These are phyloP conservation scores for Paraurostyla sp. DNA, from an alignment of 73 alveolate species.

Conservation along the genomic window DNA sequence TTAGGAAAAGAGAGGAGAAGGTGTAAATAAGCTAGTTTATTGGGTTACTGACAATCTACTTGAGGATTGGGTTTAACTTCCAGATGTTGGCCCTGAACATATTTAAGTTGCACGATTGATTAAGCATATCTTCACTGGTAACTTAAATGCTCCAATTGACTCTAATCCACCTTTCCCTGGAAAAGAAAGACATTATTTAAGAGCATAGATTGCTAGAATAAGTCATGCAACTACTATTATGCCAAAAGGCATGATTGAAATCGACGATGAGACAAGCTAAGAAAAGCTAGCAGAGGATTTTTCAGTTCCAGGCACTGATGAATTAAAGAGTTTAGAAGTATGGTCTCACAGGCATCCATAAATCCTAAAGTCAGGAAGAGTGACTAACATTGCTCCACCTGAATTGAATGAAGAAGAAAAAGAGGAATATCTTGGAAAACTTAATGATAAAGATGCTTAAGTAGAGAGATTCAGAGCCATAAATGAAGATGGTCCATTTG, in stretches of 20 bases:
- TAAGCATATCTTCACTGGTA: slow-evolving; percentile 95
- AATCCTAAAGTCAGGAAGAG: slow-evolving; percentile 87
- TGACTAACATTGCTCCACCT: slow-evolving; percentile 78
- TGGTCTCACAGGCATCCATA: slow-evolving; percentile 91
- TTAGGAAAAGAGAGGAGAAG: slow-evolving; percentile 93
- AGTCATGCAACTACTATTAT: slow-evolving; percentile 87
- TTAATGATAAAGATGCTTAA: slow-evolving; percentile 75
- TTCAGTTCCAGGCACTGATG: slow-evolving; percentile 78
- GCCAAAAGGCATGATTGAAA: slow-evolving; percentile 87
- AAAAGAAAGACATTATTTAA: slow-evolving; percentile 90
- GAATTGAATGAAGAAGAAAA: slow-evolving; percentile 80
- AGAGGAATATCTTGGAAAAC: slow-evolving; percentile 79
- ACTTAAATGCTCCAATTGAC: slow-evolving; percentile 87
- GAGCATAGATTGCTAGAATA: slow-evolving; percentile 95
- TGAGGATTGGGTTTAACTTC: slow-evolving; percentile 97
- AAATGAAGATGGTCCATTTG: slow-evolving; percentile 68
- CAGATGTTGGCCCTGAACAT: slow-evolving; percentile 93
- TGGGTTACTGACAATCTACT: slow-evolving; percentile 92
- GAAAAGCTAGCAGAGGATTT: slow-evolving; percentile 85
- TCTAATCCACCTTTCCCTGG: slow-evolving; percentile 98
- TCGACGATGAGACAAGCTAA: slow-evolving; percentile 82
- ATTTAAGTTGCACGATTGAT: slow-evolving; percentile 85
- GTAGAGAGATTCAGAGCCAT: slow-evolving; percentile 78
- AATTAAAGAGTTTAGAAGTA: slow-evolving; percentile 78
- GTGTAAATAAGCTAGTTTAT: slow-evolving; percentile 89